A percentile compares a stretch with the other conserved stretches of the same genome.
Evolutionary conservation across 2,329 filamentous ascomycete genomes (phyloP).

Genomic region (Akanthomyces muscarius): DNA sequence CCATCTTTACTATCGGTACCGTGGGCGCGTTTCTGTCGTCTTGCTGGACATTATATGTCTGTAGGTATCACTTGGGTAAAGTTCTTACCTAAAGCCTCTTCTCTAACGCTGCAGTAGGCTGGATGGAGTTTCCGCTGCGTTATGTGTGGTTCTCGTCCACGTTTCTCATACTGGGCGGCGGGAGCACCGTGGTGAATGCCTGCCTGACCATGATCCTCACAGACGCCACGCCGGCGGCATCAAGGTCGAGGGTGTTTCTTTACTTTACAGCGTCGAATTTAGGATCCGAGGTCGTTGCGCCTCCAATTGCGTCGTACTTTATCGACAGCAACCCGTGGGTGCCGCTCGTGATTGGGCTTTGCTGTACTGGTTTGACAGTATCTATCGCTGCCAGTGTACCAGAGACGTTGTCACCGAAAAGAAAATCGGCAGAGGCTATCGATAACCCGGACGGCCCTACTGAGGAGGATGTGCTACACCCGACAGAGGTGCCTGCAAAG

Average conservation of each 20-base stretch:
- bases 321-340: slow-evolving; percentile 15
- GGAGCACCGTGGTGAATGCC: slow-evolving; percentile 5
- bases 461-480: neutral
- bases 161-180: slow-evolving; percentile 12
- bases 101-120: neutral
- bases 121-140: slow-evolving; percentile 11
- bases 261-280: slow-evolving; percentile 85
- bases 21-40: slow-evolving; percentile 1
- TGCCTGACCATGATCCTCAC: slow-evolving; percentile 15
- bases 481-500: neutral
- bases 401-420: neutral
- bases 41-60: slow-evolving; percentile 10
- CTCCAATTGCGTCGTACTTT: slow-evolving; percentile 14
- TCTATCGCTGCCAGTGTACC: neutral
- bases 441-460: no score
- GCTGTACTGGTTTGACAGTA: neutral
- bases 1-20: neutral
- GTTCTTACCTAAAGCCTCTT: neutral
- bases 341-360: slow-evolving; percentile 7
- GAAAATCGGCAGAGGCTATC: neutral
- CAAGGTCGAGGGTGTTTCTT: slow-evolving; percentile 51
- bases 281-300: slow-evolving; percentile 38
- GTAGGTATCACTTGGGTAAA: neutral
- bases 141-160: slow-evolving; percentile 10
- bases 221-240: slow-evolving; percentile 2